Percentiles rank a stretch among this genome's conserved stretches.
Conservation (phyloP, 768 basidiomycete genomes). For the Pleurotus citrinopileatus region DNA sequence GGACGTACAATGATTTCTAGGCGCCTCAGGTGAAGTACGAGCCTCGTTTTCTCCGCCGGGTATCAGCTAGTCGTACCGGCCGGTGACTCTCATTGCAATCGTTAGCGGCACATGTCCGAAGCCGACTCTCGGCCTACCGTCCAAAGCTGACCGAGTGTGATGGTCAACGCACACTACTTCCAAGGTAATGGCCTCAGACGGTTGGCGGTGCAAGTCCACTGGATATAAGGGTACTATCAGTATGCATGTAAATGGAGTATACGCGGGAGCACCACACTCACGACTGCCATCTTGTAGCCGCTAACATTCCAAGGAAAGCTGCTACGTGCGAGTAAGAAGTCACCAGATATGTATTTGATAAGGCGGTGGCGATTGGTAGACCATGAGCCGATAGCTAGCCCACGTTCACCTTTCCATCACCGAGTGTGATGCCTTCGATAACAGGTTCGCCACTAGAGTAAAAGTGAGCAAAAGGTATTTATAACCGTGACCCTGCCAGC, state of each 20-base stretch:
- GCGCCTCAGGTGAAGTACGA: neutral
- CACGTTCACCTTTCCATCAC: constrained; percentile 7
- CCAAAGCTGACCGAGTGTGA: too few relatives aligned
- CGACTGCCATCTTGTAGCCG: neutral
- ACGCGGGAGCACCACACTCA: neutral
- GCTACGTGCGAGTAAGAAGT: neutral
- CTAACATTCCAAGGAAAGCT: neutral
- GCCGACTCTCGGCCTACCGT: too few relatives aligned
- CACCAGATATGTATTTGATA: neutral
- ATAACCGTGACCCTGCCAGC: neutral
- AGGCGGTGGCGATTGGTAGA: constrained; percentile 1
- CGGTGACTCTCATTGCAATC: too few relatives aligned
- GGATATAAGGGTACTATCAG: neutral
- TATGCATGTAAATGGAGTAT: neutral
- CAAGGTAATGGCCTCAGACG: too few relatives aligned
- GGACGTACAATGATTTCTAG: neutral
- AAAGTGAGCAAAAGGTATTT: neutral
- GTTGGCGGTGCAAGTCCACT: too few relatives aligned
- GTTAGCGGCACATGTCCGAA: too few relatives aligned
- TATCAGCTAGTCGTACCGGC: too few relatives aligned
- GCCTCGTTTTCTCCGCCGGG: neutral
- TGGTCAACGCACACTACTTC: too few relatives aligned
- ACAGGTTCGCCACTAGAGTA: neutral
- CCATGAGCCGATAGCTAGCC: neutral
- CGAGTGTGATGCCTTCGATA: neutral